Conservation (phyloP, 2,329 filamentous ascomycete species). For the Aspergillus novoparasiticus region DNA sequence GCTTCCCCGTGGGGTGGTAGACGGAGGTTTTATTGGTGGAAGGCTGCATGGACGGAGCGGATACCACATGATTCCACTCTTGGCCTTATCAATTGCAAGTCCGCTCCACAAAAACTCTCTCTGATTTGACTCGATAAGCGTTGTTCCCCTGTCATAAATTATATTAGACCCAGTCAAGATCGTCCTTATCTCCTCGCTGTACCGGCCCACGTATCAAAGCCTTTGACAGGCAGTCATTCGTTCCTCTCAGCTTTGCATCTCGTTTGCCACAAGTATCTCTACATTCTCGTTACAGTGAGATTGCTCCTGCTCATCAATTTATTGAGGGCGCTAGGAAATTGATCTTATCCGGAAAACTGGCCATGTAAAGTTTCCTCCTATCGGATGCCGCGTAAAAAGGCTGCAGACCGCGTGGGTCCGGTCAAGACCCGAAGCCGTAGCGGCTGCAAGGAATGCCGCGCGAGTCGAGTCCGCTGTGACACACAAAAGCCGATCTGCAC, state of each 20-base stretch:
- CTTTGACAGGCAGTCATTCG: neutral
- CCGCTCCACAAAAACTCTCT: neutral
- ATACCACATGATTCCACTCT: constrained; percentile 5
- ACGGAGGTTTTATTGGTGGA: constrained; percentile 4
- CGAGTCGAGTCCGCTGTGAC: constrained; percentile 46
- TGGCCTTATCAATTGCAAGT: constrained; percentile 6
- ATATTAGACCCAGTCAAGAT: constrained; percentile 3
- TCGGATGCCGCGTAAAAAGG: constrained; percentile 42
- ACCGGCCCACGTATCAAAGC: neutral
- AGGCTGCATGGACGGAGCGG: neutral
- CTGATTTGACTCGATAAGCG: neutral
- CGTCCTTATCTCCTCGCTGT: neutral
- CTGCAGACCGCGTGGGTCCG: constrained; percentile 37
- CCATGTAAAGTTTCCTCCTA: constrained; percentile 27
- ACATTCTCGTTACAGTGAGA: neutral
- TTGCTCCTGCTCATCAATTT: neutral
- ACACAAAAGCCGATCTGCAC: constrained; percentile 41
- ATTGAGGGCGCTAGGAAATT: constrained; percentile 10
- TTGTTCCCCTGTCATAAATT: neutral
- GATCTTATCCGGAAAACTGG: constrained; percentile 11
- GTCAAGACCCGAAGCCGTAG: constrained; percentile 43
- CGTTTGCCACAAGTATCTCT: constrained; percentile 1
- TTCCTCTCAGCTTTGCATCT: neutral
- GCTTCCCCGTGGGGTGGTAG: constrained; percentile 2
- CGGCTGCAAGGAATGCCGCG: constrained; percentile 45